Evolutionary conservation across 192 early-diverging fungal species (phyloP), one percentile per base, ranked within the genome.

Genomic region (Pilaira anomala): DNA sequence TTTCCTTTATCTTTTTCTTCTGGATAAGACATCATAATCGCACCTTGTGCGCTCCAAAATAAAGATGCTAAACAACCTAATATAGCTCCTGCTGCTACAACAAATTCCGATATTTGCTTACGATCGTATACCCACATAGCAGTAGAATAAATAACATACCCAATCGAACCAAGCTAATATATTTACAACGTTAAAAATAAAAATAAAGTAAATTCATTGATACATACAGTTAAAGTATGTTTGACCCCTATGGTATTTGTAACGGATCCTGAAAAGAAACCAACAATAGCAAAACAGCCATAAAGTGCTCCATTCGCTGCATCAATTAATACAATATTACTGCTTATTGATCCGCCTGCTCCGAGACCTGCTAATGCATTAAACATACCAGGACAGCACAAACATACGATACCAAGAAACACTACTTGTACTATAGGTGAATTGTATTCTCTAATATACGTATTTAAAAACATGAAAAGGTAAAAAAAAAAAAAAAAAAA

Each of bases 1-100:
- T 77, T 82, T 33, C 88, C 91, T 76, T 92, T 92, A 48, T 88
- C 76, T 12, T 85, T 74, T 65, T 93, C 91, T 16, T 78, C 78
- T 3, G 92, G 90, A 70, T 94, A 93, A 36, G 92, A 84, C 68
- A 90, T 79, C 86, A 91, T 89, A 65, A 94, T 88, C 67, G 88
- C 81, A 16, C 92, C 85, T 66, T 92, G 88, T 0, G 88, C 87
- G 2, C 88, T 84, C 81, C 83, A 83, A 6, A 80, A 59, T 56
- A 93, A 72, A 46, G 87, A 89, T 0, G 92, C 92, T 25, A 87
- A 83, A n/a, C 86, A 60, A 40, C 92, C 91, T 29, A 94, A 84
- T 30, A 93, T 78, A 3, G 80, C 92, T 22, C 92, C 92, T 3
- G 91, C 75, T 24, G 78, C 71, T 36, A 94, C 84, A 7, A 85